A percentile compares a stretch with the other conserved stretches of the same genome.
These are phyloP conservation scores for Xerocomus spinulosus DNA, from an alignment of 768 basidiomycete genomes.

Conservation along the genomic window DNA sequence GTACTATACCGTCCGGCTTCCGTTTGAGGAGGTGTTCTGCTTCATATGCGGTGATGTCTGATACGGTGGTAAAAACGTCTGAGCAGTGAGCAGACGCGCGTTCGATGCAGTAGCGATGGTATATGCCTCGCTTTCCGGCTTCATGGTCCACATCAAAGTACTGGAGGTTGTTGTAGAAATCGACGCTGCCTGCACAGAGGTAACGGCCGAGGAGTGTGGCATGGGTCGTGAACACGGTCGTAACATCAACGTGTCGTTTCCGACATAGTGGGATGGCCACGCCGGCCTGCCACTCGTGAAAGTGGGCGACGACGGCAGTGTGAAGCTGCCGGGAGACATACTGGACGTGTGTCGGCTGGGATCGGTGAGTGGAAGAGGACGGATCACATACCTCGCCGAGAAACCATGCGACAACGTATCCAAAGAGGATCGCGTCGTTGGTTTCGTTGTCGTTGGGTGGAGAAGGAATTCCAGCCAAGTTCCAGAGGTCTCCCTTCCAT, in stretches of 20 bases:
- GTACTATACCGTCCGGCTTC: constrained; percentile 95
- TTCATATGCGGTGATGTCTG: constrained; percentile 98
- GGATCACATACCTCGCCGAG: constrained; percentile 80
- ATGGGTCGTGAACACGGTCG: constrained; percentile 98
- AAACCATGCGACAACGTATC: constrained; percentile 99
- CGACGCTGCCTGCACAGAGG: constrained; percentile 95
- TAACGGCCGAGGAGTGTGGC: constrained; percentile 98
- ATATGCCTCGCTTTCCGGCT: constrained; percentile 98
- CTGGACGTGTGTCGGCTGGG: constrained; percentile 37
- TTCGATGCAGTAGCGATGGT: constrained; percentile 97
- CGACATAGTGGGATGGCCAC: constrained; percentile 92
- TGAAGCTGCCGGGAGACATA: constrained; percentile 76
- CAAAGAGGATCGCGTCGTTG: constrained; percentile 96
- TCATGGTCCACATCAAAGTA: constrained; percentile 99
- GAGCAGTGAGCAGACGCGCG: constrained; percentile 91
- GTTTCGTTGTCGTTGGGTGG: constrained; percentile 97
- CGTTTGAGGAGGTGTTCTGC: constrained; percentile 93
- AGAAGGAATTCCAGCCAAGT: constrained; percentile 93
- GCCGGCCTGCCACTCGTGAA: constrained; percentile 99
- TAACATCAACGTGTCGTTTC: constrained; percentile 96
- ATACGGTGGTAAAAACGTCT: constrained; percentile 97
- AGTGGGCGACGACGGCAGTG: constrained; percentile 92
- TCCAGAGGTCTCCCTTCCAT: constrained; percentile 99
- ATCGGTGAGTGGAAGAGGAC: constrained; percentile 12
- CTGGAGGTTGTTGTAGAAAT: constrained; percentile 99